Conservation (phyloP, 495 filamentous ascomycete species). For the Cairneyella variabilis region DNA sequence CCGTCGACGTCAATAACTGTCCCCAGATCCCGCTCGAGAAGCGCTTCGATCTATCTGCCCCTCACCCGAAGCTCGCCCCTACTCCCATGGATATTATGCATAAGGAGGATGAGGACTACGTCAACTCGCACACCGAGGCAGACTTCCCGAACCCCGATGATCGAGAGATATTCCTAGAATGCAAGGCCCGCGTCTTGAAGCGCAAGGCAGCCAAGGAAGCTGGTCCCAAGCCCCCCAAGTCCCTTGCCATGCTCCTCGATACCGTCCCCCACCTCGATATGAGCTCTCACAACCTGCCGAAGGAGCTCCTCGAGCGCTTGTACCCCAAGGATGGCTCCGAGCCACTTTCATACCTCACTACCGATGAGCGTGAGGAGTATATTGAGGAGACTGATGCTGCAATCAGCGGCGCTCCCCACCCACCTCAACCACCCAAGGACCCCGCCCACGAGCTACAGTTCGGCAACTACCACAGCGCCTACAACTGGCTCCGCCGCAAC, state of each 20-base stretch:
- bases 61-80: conserved; percentile 15
- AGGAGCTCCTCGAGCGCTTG: conserved; percentile 3
- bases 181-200: not conserved
- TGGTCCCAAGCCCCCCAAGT: not conserved
- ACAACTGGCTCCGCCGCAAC: conserved; percentile 84
- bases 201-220: not conserved
- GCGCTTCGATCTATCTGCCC: conserved; percentile 48
- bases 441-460: conserved; percentile 47
- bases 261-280: not conserved
- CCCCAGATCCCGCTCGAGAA: conserved; percentile 67
- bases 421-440: not conserved
- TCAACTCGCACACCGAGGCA: too few relatives aligned
- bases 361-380: conserved; percentile 78
- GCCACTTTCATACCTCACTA: conserved; percentile 54
- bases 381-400: conserved; percentile 65
- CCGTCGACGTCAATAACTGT: conserved; percentile 81
- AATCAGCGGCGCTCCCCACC: conserved; percentile 37
- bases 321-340: conserved; percentile 1
- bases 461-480: conserved; percentile 78
- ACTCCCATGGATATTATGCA: too few relatives aligned
- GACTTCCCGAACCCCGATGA: too few relatives aligned
- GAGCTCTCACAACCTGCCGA: not conserved
- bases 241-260: not conserved
- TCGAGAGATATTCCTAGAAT: too few relatives aligned
- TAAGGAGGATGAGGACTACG: too few relatives aligned